Evolutionary conservation across 192 early-diverging fungal species (phyloP).

Genomic region (Coemansia sp.): DNA sequence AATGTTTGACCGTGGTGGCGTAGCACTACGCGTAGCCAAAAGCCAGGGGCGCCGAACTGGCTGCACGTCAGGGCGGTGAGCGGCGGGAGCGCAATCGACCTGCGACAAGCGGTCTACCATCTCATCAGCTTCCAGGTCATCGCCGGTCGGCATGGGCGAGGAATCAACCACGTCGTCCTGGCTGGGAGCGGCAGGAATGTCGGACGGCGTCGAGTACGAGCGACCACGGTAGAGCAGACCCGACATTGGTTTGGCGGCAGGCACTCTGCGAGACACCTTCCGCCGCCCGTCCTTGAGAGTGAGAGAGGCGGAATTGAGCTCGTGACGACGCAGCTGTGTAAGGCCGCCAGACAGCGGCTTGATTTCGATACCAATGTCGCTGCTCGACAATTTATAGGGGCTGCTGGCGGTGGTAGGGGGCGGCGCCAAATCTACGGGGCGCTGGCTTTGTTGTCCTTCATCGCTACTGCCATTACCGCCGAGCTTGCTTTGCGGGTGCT

Average conservation of each 20-base stretch:
- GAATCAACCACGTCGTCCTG: neutral
- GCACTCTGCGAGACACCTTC: neutral
- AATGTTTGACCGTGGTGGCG: neutral
- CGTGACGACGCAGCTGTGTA: neutral
- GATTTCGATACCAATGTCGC: neutral
- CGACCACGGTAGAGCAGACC: conserved; percentile 11
- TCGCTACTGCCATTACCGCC: conserved; percentile 2
- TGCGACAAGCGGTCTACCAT: neutral
- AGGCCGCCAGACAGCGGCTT: neutral
- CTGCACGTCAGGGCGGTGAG: neutral
- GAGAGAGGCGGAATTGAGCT: neutral
- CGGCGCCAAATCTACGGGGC: neutral
- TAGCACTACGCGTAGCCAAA: neutral
- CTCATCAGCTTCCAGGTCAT: neutral
- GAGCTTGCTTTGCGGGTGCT: neutral
- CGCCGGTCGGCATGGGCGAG: neutral
- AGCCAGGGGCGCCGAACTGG: neutral
- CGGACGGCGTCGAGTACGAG: neutral
- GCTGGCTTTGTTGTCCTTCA: neutral
- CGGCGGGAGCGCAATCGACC: neutral
- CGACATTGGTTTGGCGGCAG: conserved; percentile 13
- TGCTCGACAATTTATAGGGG: neutral
- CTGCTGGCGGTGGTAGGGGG: neutral
- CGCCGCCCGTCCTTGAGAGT: neutral
- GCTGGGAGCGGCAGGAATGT: neutral